phyloP scores from a whole-genome alignment of 1,284 basidiomycete genomes.

The Mycocalia duriaeana region DNA sequence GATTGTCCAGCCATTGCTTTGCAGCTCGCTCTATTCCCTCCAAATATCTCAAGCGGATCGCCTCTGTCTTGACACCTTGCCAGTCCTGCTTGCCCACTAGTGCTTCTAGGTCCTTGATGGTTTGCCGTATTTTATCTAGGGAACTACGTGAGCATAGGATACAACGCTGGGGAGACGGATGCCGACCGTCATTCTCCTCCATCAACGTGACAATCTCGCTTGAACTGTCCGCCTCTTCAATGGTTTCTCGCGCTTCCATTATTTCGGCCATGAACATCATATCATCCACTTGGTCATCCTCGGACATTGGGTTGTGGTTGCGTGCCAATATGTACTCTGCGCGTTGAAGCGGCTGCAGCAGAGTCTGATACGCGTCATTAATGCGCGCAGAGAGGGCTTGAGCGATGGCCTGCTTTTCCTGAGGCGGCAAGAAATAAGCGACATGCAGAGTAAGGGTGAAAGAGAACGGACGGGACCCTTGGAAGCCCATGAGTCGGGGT shows the following conservation, averaged over 20 bases:
- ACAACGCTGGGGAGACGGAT: background rate
- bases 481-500: constrained; percentile 77
- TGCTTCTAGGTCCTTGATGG: constrained; percentile 42
- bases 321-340: constrained; percentile 68
- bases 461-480: constrained; percentile 47
- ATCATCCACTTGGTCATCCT: constrained; percentile 77
- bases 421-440: constrained; percentile 12
- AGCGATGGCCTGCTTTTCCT: constrained; percentile 61
- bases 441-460: constrained; percentile 1
- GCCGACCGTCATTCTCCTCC: constrained; percentile 59
- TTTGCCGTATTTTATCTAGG: constrained; percentile 50
- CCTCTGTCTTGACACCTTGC: constrained; percentile 49
- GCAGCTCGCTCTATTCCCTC: constrained; percentile 71
- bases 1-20: constrained; percentile 41
- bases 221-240: constrained; percentile 65
- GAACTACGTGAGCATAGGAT: constrained; percentile 5
- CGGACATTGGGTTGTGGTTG: constrained; percentile 57
- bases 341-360: constrained; percentile 60
- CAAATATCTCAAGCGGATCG: constrained; percentile 76
- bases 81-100: constrained; percentile 56
- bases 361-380: constrained; percentile 72
- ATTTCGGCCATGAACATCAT: constrained; percentile 71
- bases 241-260: constrained; percentile 76
- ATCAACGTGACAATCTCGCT: constrained; percentile 45
- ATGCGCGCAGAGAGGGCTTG: constrained; percentile 63